Conservation (phyloP, 75 land plant genomes). For the Cupressus sempervirens region DNA sequence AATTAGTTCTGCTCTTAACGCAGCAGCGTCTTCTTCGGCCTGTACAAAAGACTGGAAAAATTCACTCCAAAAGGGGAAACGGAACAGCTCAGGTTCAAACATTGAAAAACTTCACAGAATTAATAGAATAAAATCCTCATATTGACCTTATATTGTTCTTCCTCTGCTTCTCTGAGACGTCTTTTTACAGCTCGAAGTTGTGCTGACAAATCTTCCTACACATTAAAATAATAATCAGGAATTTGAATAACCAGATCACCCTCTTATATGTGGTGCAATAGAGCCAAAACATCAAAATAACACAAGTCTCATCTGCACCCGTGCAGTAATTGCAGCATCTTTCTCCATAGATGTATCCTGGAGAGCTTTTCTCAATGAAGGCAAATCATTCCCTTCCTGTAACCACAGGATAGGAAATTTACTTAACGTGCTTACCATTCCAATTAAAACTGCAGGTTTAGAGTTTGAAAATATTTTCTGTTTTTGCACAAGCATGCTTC, state of each 20-base stretch:
- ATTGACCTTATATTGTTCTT: constrained; percentile 67
- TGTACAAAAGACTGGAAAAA: constrained; percentile 12
- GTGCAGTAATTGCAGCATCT: constrained; percentile 69
- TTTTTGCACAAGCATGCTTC: background rate
- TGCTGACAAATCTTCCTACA: constrained; percentile 66
- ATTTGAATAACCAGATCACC: background rate
- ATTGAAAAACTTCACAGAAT: background rate
- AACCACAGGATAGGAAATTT: background rate
- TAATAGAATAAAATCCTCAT: background rate
- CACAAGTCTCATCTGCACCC: constrained; percentile 25
- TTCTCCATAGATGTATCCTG: constrained; percentile 64
- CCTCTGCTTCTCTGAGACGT: constrained; percentile 67
- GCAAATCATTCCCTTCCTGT: constrained; percentile 48
- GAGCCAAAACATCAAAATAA: background rate
- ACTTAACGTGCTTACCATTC: background rate
- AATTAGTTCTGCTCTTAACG: constrained; percentile 62
- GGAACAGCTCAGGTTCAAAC: background rate
- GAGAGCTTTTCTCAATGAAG: constrained; percentile 57
- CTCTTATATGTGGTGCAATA: background rate
- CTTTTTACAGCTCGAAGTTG: constrained; percentile 57
- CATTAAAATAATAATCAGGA: constrained; percentile 1
- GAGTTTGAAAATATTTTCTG: background rate
- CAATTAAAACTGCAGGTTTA: background rate
- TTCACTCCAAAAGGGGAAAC: background rate
- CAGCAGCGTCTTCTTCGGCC: constrained; percentile 80